A percentile compares a stretch with the other conserved stretches of the same genome.
Conservation (phyloP, 352 stramenopile species). For the Peronospora belbahrii region DNA sequence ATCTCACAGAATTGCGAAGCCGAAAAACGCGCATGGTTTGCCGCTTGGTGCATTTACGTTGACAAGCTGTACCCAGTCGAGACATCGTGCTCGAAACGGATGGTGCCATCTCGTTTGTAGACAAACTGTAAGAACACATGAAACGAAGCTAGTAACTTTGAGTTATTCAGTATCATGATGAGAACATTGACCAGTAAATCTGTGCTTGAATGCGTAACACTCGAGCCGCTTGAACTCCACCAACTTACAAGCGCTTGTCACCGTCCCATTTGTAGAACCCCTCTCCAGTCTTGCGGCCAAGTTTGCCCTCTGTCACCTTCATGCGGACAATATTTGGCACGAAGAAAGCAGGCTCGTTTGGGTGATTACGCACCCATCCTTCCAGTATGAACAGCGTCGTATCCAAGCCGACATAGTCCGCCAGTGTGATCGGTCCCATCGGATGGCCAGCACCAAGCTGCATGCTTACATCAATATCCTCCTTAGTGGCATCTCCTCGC, state of each 20-base stretch:
- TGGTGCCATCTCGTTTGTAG: conserved; percentile 17
- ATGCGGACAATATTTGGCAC: conserved; percentile 88
- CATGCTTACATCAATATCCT: conserved; percentile 98
- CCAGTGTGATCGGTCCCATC: conserved; percentile 92
- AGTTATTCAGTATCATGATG: conserved; percentile 4
- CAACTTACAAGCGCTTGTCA: conserved; percentile 64
- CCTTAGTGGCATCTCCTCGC: conserved; percentile 88
- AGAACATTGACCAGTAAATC: neutral
- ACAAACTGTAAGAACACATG: neutral
- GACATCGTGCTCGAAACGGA: neutral
- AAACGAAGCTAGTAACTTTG: neutral
- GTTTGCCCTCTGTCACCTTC: conserved; percentile 90
- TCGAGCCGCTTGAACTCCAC: neutral
- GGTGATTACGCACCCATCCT: conserved; percentile 94
- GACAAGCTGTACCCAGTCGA: conserved; percentile 25
- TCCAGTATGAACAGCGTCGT: conserved; percentile 93
- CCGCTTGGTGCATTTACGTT: conserved; percentile 52
- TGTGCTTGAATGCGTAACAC: neutral
- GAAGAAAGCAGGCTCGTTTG: conserved; percentile 93
- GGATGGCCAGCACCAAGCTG: conserved; percentile 94
- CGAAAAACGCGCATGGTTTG: conserved; percentile 54
- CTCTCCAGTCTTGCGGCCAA: conserved; percentile 94
- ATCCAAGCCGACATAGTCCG: conserved; percentile 96
- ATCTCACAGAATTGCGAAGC: conserved; percentile 53
- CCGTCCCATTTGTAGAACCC: conserved; percentile 94